These are phyloP conservation scores for Immersiporthe knoxdaviesiana DNA, from an alignment of 2,329 filamentous ascomycete genomes.

Conservation along the genomic window DNA sequence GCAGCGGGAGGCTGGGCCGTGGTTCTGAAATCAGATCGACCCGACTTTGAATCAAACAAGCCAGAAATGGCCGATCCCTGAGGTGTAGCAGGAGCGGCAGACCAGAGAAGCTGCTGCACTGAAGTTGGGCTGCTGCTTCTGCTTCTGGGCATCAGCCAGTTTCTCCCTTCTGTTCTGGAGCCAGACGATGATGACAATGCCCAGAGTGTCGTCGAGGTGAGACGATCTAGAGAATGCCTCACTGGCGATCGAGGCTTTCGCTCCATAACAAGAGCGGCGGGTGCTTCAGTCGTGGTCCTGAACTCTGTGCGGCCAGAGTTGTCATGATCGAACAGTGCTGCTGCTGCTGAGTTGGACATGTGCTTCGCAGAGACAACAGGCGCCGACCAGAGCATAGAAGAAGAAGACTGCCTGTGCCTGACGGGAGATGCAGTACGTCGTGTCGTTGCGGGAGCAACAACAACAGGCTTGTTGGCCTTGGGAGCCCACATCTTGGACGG, in stretches of 20 bases:
- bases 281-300: constrained; percentile 37
- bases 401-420: not conserved
- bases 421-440: not conserved
- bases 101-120: constrained; percentile 29
- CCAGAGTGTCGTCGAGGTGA: constrained; percentile 38
- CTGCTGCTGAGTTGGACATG: constrained; percentile 19
- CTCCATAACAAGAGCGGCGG: constrained; percentile 39
- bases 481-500: constrained; percentile 22
- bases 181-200: constrained; percentile 19
- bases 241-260: constrained; percentile 36
- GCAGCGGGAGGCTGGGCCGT: constrained; percentile 40
- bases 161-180: constrained; percentile 8
- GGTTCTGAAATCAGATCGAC: constrained; percentile 35
- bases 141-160: constrained; percentile 8
- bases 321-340: constrained; percentile 34
- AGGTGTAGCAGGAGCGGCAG: constrained; percentile 20
- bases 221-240: constrained; percentile 34
- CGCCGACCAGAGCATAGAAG: constrained; percentile 30
- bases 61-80: constrained; percentile 29
- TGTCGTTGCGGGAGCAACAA: not conserved
- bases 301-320: constrained; percentile 33
- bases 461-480: not conserved
- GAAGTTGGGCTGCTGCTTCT: not conserved
- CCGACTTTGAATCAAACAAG: constrained; percentile 34
- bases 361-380: constrained; percentile 21